Evolutionary conservation across 208 protist species (phyloP).

Genomic region (Leishmania martiniquensis): DNA sequence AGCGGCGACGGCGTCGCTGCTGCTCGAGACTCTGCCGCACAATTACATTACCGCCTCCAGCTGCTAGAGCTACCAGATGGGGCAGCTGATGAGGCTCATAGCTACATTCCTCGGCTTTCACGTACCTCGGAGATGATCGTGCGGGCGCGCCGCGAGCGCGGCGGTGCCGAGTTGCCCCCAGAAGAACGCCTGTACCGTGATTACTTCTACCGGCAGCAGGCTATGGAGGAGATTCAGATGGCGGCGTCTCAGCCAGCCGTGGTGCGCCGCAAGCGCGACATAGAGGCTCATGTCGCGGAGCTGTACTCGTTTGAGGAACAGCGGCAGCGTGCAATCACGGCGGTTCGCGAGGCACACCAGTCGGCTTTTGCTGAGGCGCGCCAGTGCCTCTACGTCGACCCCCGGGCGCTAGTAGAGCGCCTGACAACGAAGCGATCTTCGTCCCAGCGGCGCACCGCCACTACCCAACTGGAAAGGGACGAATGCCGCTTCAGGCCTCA

Average conservation of each 20-base stretch:
- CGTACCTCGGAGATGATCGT: slow-evolving; percentile 50
- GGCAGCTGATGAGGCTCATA: slow-evolving; percentile 14
- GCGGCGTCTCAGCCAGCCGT: neutral
- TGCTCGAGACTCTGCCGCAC: slow-evolving; percentile 15
- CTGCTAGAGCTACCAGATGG: slow-evolving; percentile 55
- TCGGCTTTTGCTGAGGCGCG: neutral
- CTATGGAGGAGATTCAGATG: neutral
- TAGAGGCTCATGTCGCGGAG: slow-evolving; percentile 52
- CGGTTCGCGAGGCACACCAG: slow-evolving; percentile 41
- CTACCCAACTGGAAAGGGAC: neutral
- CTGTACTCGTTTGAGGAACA: slow-evolving; percentile 55
- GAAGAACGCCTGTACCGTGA: slow-evolving; percentile 60
- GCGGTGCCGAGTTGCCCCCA: slow-evolving; percentile 33
- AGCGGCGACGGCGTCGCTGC: neutral
- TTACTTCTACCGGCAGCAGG: slow-evolving; percentile 29
- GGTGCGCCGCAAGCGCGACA: slow-evolving; percentile 38
- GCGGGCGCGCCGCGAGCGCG: slow-evolving; percentile 33
- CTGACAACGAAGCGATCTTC: slow-evolving; percentile 24
- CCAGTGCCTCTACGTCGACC: slow-evolving; percentile 36
- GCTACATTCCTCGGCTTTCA: slow-evolving; percentile 45
- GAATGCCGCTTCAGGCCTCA: slow-evolving; percentile 25
- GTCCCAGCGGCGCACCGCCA: slow-evolving; percentile 12
- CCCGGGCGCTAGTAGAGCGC: slow-evolving; percentile 44
- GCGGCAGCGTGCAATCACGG: slow-evolving; percentile 38
- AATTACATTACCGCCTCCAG: slow-evolving; percentile 49